A percentile compares a stretch with the other conserved stretches of the same genome.
phyloP scores from a whole-genome alignment of 1,284 basidiomycete genomes.

The Ganoderma leucocontextum region DNA sequence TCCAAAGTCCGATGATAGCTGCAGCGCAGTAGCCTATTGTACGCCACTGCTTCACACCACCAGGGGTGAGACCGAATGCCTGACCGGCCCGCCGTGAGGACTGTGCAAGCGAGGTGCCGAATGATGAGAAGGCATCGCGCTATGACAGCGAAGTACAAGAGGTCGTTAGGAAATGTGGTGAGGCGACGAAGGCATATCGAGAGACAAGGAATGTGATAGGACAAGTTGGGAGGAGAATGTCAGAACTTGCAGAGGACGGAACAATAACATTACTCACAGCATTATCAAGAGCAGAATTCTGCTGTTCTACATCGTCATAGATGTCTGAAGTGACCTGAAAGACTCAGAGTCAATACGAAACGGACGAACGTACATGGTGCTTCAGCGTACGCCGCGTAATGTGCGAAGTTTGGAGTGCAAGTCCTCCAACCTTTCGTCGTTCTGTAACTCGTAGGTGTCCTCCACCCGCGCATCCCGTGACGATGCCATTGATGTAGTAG shows the following conservation, averaged over 20 bases:
- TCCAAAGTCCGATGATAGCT: slow-evolving; percentile 51
- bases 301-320: slow-evolving; percentile 81
- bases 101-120: slow-evolving; percentile 66
- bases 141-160: slow-evolving; percentile 37
- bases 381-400: slow-evolving; percentile 69
- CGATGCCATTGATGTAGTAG: slow-evolving; percentile 29
- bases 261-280: slow-evolving; percentile 55
- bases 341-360: slow-evolving; percentile 12
- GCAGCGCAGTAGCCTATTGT: slow-evolving; percentile 67
- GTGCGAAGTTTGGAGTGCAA: slow-evolving; percentile 83
- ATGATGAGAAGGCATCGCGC: slow-evolving; percentile 73
- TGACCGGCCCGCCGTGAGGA: slow-evolving; percentile 72
- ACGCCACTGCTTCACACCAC: slow-evolving; percentile 71
- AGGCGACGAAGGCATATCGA: background rate
- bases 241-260: background rate
- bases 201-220: background rate
- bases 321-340: slow-evolving; percentile 80
- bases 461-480: slow-evolving; percentile 48
- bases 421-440: slow-evolving; percentile 83
- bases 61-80: slow-evolving; percentile 72
- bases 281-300: slow-evolving; percentile 78
- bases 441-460: slow-evolving; percentile 81
- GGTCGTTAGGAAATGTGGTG: background rate
- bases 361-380: slow-evolving; percentile 17
- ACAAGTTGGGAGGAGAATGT: background rate